These are phyloP conservation scores for Suillus luteus DNA, from an alignment of 768 basidiomycete species.

Conservation along the genomic window DNA sequence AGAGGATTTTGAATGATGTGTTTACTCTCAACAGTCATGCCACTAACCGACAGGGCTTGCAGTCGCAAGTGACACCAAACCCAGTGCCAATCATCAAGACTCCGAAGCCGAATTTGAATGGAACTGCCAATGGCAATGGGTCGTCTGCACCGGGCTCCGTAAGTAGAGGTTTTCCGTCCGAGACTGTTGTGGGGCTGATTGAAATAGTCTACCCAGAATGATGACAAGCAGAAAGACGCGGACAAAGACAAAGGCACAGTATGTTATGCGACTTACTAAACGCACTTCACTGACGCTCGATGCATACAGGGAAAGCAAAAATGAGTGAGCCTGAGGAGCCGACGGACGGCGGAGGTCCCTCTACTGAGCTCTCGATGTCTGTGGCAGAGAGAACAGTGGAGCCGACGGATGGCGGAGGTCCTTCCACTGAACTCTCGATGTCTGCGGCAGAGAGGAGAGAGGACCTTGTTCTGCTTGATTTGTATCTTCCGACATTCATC, in stretches of 20 bases:
- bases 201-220: neutral
- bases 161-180: neutral
- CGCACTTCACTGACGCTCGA: neutral
- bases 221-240: neutral
- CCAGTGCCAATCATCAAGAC: neutral
- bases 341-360: too few species aligned
- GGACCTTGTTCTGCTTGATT: neutral
- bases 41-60: neutral
- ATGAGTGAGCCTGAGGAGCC: neutral
- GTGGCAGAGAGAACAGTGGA: too few species aligned
- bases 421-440: too few species aligned
- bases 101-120: neutral
- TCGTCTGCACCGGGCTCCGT: neutral
- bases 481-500: neutral
- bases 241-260: neutral
- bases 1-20: slow-evolving; percentile 32
- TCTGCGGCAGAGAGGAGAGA: too few species aligned
- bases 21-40: slow-evolving; percentile 26
- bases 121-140: neutral
- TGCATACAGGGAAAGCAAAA: neutral
- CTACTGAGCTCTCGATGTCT: too few species aligned
- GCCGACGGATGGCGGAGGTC: too few species aligned
- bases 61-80: neutral
- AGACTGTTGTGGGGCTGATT: neutral
- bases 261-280: neutral